A percentile compares a stretch with the other conserved stretches of the same genome.
phyloP scores from a whole-genome alignment of 345 rosid genomes.

The Jatropha curcas region DNA sequence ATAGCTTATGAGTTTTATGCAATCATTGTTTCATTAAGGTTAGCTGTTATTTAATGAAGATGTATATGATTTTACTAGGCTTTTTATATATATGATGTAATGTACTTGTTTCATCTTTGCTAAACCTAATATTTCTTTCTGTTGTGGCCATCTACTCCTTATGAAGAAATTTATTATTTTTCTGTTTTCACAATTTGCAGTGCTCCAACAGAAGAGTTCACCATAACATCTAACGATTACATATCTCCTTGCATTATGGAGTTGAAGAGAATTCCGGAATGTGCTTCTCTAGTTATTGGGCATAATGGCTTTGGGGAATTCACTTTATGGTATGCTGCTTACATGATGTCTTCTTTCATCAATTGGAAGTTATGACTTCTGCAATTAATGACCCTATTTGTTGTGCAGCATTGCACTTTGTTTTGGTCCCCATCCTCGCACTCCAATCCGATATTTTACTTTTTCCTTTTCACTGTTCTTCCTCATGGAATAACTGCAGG shows the following conservation, averaged over 20 bases:
- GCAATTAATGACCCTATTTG: slow-evolving; percentile 5
- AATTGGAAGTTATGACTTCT: background rate
- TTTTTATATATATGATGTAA: background rate
- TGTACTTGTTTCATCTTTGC: background rate
- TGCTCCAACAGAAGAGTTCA: slow-evolving; percentile 50
- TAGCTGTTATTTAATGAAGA: slow-evolving; percentile 1
- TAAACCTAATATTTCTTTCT: slow-evolving; percentile 7
- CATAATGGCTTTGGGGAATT: slow-evolving; percentile 79
- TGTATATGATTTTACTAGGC: slow-evolving; percentile 1
- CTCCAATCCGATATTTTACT: background rate
- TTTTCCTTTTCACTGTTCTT: background rate
- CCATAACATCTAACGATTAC: slow-evolving; percentile 43
- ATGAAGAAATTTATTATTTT: slow-evolving; percentile 8
- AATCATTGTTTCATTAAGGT: background rate
- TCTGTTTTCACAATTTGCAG: slow-evolving; percentile 46
- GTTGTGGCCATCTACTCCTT: background rate
- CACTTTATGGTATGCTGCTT: slow-evolving; percentile 64
- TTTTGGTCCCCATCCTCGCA: background rate
- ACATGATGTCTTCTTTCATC: slow-evolving; percentile 9
- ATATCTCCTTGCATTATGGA: slow-evolving; percentile 59
- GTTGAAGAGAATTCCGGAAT: slow-evolving; percentile 67
- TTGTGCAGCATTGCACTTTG: background rate
- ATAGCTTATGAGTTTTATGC: background rate
- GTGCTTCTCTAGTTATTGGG: slow-evolving; percentile 63
- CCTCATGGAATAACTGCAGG: background rate